Conservation (phyloP, 1,284 basidiomycete species). For the Puccinia horiana region DNA sequence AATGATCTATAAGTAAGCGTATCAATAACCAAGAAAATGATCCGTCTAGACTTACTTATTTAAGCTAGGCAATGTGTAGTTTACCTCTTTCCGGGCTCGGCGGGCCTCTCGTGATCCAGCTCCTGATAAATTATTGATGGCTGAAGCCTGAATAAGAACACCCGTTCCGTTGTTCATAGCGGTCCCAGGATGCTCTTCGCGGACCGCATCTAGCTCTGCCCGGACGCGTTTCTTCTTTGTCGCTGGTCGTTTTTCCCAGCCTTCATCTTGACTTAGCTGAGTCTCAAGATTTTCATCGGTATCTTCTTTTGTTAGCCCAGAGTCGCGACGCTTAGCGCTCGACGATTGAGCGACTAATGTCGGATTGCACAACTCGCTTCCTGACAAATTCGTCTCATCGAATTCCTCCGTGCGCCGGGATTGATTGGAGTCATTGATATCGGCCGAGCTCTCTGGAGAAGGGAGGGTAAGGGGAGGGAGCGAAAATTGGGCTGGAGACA, state of each 20-base stretch:
- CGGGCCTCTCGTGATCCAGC: constrained; percentile 3
- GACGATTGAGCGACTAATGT: neutral
- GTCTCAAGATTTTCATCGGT: neutral
- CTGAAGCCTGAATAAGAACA: neutral
- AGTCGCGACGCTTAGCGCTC: neutral
- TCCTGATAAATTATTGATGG: neutral
- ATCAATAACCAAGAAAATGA: no score
- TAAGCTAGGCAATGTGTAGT: constrained; percentile 32
- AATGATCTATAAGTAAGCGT: no score
- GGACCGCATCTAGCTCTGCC: constrained; percentile 5
- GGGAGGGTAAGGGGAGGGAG: neutral
- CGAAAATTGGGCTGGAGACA: neutral
- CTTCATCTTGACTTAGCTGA: constrained; percentile 6
- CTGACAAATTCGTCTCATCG: neutral
- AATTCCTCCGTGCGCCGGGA: neutral
- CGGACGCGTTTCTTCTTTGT: constrained; percentile 25
- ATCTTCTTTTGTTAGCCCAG: neutral
- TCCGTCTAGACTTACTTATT: constrained; percentile 24
- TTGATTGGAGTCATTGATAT: neutral
- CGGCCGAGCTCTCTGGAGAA: neutral
- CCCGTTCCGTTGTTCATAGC: neutral
- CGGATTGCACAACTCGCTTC: neutral
- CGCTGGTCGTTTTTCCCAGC: constrained; percentile 1
- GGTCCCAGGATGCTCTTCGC: neutral
- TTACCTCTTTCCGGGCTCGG: constrained; percentile 29